Evolutionary conservation across 148 eudicot genomes (phyloP), one percentile per base, ranked within the genome.

Genomic region (Cornus kousa): DNA sequence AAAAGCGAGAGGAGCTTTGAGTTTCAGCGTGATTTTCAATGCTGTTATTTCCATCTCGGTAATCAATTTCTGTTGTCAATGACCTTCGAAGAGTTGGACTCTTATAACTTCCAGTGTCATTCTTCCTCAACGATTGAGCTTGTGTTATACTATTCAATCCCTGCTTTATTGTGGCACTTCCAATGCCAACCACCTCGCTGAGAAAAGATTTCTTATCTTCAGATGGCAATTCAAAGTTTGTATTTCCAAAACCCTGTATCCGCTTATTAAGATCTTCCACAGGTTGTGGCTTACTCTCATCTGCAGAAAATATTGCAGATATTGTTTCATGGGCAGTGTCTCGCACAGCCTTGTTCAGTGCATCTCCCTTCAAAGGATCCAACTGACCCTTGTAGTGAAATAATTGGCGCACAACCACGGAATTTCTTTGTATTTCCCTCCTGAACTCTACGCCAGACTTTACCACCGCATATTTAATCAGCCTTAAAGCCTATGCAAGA

Each of bases 231-330:
- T 88, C 93, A 77, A 55, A 93, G 85, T 87, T 91, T 24, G 98
- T 86, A 77, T 87, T 95, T 72, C 98, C 98, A 82, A 95, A 95
- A 70, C 98, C 98, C 86, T 95, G 93, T 85, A 95, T 95, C 59
- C 97, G 88, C 81, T 74, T 85, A 81, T 84, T 87, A 68, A 84
- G 86, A 80, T 87, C 91, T 87, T 93, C 97, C 7, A 73, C 68
- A 19, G 92, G 84, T 24, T 88, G 83, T 24, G 91, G 85, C 77
- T 89, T 95, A 77, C 73, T 87, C 67, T 95, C 94, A 37, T 92
- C 97, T 5, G 89, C 81, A 48, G 94, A 85, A 83, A 92, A 92
- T 59, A 92, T 84, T 65, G 91, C 92, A 53, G 94, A 87, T 39
- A 92, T 85, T 80, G 97, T 85, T 82, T 92, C 97, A 78, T 92